phyloP scores from a whole-genome alignment of 2,329 filamentous ascomycete species.

The Colletotrichum tropicale region DNA sequence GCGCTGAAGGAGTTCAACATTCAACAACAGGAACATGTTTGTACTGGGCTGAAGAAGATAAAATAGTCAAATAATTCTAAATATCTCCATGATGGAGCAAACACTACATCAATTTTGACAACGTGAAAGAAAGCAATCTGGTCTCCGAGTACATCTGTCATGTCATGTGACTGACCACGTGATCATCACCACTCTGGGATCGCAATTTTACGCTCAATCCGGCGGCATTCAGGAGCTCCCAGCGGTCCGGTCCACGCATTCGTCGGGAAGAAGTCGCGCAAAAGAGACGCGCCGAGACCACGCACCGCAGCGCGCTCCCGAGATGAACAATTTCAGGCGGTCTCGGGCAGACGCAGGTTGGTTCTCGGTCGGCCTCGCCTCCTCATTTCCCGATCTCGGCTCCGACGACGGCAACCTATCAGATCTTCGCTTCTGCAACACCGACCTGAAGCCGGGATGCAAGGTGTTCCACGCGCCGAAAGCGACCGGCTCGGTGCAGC shows the following conservation, averaged over 20 bases:
- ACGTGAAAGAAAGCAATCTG: neutral
- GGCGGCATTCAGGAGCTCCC: neutral
- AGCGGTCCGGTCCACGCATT: neutral
- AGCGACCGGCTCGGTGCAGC: slow-evolving; percentile 32
- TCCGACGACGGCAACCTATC: slow-evolving; percentile 40
- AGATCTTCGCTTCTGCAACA: slow-evolving; percentile 42
- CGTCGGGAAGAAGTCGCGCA: neutral
- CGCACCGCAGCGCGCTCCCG: neutral
- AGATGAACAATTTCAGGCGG: slow-evolving; percentile 27
- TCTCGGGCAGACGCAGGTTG: slow-evolving; percentile 41
- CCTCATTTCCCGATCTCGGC: slow-evolving; percentile 59
- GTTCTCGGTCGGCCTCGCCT: slow-evolving; percentile 59
- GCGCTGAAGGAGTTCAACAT: neutral
- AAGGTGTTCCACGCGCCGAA: slow-evolving; percentile 60
- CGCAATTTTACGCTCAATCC: neutral
- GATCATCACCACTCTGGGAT: neutral
- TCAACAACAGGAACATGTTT: neutral
- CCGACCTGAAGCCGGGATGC: slow-evolving; percentile 55
- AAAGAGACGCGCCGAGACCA: neutral
- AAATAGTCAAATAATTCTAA: neutral
- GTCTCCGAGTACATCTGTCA: accelerated
- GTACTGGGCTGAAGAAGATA: neutral
- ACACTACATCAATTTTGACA: accelerated
- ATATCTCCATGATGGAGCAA: accelerated
- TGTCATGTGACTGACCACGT: neutral